Evolutionary conservation across 352 stramenopile species (phyloP).

Genomic region (Phytopythium chamaehyphon): DNA sequence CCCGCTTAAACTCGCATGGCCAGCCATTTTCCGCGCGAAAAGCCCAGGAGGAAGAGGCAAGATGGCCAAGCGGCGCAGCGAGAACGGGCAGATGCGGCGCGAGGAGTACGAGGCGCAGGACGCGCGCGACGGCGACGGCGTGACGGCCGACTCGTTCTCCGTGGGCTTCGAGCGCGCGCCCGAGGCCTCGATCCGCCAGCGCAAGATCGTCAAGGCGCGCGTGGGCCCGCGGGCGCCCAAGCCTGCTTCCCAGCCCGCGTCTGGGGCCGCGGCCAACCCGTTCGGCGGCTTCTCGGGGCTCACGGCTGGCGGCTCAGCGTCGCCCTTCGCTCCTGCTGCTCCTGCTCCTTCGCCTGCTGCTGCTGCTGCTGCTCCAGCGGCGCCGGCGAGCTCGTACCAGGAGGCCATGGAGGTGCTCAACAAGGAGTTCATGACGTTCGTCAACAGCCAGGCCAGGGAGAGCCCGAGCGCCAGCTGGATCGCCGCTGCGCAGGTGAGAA

Average conservation of each 20-base stretch:
- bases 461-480: constrained; percentile 71
- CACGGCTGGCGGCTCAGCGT: constrained; percentile 5
- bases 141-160: constrained; percentile 38
- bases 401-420: constrained; percentile 81
- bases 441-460: constrained; percentile 54
- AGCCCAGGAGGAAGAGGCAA: no score
- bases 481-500: constrained; percentile 41
- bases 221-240: constrained; percentile 9
- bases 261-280: constrained; percentile 7
- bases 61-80: constrained; percentile 84
- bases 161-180: constrained; percentile 71
- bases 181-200: constrained; percentile 60
- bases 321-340: neutral
- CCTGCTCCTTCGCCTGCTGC: neutral
- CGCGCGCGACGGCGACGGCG: constrained; percentile 21
- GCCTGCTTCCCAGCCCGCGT: constrained; percentile 21
- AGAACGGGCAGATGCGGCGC: constrained; percentile 82
- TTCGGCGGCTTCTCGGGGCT: constrained; percentile 64
- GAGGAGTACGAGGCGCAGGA: constrained; percentile 78
- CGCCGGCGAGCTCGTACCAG: constrained; percentile 36
- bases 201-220: constrained; percentile 78
- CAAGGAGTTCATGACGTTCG: constrained; percentile 76
- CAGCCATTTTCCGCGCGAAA: no score
- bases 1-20: no score
- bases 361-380: constrained; percentile 4